Evolutionary conservation across 179 eudicot genomes (phyloP).

Genomic region (Spergularia azorica): DNA sequence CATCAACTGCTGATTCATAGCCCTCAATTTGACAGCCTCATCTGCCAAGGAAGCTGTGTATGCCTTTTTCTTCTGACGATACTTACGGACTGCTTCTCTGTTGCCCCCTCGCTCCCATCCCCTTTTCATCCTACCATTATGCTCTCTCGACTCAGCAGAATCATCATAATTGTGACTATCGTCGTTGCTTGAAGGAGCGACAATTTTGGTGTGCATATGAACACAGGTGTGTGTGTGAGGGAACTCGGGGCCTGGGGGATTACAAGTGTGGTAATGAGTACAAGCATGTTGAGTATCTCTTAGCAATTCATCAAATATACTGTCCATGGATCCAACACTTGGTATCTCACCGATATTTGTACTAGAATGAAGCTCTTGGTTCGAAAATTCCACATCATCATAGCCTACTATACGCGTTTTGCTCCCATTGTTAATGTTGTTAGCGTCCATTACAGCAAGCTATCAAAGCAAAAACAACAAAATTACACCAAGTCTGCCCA

Average conservation of each 20-base stretch:
- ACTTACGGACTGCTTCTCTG: slow-evolving; percentile 94
- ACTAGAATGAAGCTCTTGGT: slow-evolving; percentile 62
- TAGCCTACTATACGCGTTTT: slow-evolving; percentile 54
- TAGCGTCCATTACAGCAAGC: slow-evolving; percentile 24
- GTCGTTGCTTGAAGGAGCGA: slow-evolving; percentile 63
- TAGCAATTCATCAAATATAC: slow-evolving; percentile 67
- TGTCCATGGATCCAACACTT: slow-evolving; percentile 76
- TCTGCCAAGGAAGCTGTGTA: slow-evolving; percentile 85
- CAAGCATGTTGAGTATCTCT: slow-evolving; percentile 79
- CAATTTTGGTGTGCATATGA: slow-evolving; percentile 84
- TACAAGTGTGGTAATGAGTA: slow-evolving; percentile 81
- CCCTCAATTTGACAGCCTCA: slow-evolving; percentile 75
- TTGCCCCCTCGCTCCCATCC: slow-evolving; percentile 71
- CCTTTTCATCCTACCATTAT: slow-evolving; percentile 50
- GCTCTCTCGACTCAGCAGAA: slow-evolving; percentile 70
- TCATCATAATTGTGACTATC: slow-evolving; percentile 68
- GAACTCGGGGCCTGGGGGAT: slow-evolving; percentile 80
- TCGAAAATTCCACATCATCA: slow-evolving; percentile 85
- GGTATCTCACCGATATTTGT: slow-evolving; percentile 61
- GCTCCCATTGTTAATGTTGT: slow-evolving; percentile 21
- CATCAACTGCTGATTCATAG: slow-evolving; percentile 78
- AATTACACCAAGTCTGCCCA: slow-evolving; percentile 14
- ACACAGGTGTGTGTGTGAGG: slow-evolving; percentile 88
- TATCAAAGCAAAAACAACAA: slow-evolving; percentile 6
- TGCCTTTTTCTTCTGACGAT: slow-evolving; percentile 97